A percentile compares a stretch with the other conserved stretches of the same genome.
Evolutionary conservation across 1,284 basidiomycete species (phyloP).

Genomic region (Coniophora puteana): DNA sequence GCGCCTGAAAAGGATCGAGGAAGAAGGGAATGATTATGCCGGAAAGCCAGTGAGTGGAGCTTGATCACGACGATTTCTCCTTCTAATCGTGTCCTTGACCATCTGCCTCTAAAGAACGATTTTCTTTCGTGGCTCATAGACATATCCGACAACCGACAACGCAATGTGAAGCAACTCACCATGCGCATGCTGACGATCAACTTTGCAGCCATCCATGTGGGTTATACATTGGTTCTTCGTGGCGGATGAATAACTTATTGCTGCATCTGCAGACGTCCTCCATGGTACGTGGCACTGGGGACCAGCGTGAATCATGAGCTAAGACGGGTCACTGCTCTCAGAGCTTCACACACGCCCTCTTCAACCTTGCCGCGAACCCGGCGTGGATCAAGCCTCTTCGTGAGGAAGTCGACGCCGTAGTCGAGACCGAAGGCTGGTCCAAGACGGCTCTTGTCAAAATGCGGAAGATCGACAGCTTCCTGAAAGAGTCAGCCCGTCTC

Average conservation of each 20-base stretch:
- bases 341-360: conserved; percentile 34
- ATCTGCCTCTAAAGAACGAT: conserved; percentile 27
- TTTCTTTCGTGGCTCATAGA: conserved; percentile 34
- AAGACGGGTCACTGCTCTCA: conserved; percentile 10
- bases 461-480: conserved; percentile 33
- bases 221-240: neutral
- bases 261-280: conserved; percentile 11
- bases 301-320: neutral
- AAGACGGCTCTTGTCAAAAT: conserved; percentile 30
- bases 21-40: conserved; percentile 34
- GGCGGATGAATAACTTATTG: conserved; percentile 2
- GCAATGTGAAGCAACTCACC: conserved; percentile 21
- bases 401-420: conserved; percentile 33
- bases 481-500: conserved; percentile 28
- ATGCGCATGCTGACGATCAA: conserved; percentile 29
- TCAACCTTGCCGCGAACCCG: conserved; percentile 33
- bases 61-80: neutral
- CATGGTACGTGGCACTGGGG: conserved; percentile 9
- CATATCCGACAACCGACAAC: conserved; percentile 18
- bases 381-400: conserved; percentile 33
- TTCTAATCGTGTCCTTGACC: neutral
- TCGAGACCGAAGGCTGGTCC: conserved; percentile 38
- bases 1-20: conserved; percentile 30
- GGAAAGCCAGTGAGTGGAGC: conserved; percentile 28
- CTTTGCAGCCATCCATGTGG: conserved; percentile 30